A percentile compares a stretch with the other conserved stretches of the same genome.
Conservation (phyloP, 805 yeast genomes). For the Pichia nakasei region DNA sequence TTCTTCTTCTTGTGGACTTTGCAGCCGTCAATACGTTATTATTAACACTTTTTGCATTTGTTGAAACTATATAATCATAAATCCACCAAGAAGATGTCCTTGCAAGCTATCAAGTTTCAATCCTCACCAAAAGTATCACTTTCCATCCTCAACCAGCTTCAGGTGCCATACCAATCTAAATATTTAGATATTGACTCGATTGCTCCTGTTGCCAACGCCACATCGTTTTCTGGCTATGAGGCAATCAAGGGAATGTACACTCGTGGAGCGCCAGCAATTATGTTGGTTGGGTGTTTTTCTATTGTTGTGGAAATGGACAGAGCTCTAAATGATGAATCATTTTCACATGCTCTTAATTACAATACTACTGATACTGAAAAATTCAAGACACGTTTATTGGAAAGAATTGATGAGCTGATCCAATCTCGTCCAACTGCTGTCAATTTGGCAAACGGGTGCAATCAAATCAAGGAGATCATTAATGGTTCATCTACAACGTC, state of each 20-base stretch:
- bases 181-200: conserved; percentile 56
- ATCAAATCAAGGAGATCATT: conserved; percentile 33
- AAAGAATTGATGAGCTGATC: conserved; percentile 55
- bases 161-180: conserved; percentile 69
- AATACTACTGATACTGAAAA: conserved; percentile 11
- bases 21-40: too few species aligned
- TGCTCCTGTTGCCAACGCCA: conserved; percentile 39
- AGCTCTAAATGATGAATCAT: conserved; percentile 15
- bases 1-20: too few species aligned
- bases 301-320: conserved; percentile 60
- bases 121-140: conserved; percentile 33
- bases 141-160: conserved; percentile 68
- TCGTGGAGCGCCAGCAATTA: conserved; percentile 98
- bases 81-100: conserved; percentile 21
- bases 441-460: conserved; percentile 70
- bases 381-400: conserved; percentile 31
- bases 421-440: conserved; percentile 94
- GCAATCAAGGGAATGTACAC: conserved; percentile 92
- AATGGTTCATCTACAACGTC: conserved; percentile 15
- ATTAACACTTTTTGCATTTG: too few species aligned
- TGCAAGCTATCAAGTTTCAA: conserved; percentile 65
- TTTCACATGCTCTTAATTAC: conserved; percentile 21
- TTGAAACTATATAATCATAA: not conserved
- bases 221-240: conserved; percentile 54
- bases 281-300: conserved; percentile 84